Conservation (phyloP, 1,284 basidiomycete genomes). For the Ceratobasidium sp. region DNA sequence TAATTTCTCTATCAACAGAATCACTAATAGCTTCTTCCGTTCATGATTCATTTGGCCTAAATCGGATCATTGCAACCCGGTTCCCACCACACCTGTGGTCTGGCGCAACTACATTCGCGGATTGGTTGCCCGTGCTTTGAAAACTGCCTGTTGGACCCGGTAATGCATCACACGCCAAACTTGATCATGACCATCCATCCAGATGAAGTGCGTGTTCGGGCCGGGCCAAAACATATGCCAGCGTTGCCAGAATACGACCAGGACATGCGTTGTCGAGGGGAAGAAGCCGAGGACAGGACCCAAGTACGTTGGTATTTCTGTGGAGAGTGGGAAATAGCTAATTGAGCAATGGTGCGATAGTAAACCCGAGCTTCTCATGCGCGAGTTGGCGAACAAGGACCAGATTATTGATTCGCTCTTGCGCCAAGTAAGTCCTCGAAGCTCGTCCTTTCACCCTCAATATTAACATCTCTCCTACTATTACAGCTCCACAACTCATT, state of each 20-base stretch:
- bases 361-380: constrained; percentile 82
- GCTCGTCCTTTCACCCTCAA: neutral
- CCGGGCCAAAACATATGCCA: constrained; percentile 71
- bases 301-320: constrained; percentile 66
- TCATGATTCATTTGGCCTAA: neutral
- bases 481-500: constrained; percentile 45
- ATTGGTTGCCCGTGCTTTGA: neutral
- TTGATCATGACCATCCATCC: neutral
- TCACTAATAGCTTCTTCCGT: constrained; percentile 11
- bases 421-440: constrained; percentile 67
- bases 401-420: constrained; percentile 80
- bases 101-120: neutral
- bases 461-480: neutral
- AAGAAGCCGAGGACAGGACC: constrained; percentile 77
- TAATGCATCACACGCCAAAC: no score
- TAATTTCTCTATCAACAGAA: constrained; percentile 61
- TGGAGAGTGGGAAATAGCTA: constrained; percentile 44
- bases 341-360: constrained; percentile 55
- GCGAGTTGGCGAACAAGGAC: constrained; percentile 84
- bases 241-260: constrained; percentile 50
- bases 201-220: constrained; percentile 86
- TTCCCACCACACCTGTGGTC: no score
- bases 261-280: constrained; percentile 83
- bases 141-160: no score
- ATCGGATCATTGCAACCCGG: no score